Percentiles rank a stretch among this genome's conserved stretches.
Evolutionary conservation across 139 green algal species (phyloP).

Genomic region (Closterium sp.): DNA sequence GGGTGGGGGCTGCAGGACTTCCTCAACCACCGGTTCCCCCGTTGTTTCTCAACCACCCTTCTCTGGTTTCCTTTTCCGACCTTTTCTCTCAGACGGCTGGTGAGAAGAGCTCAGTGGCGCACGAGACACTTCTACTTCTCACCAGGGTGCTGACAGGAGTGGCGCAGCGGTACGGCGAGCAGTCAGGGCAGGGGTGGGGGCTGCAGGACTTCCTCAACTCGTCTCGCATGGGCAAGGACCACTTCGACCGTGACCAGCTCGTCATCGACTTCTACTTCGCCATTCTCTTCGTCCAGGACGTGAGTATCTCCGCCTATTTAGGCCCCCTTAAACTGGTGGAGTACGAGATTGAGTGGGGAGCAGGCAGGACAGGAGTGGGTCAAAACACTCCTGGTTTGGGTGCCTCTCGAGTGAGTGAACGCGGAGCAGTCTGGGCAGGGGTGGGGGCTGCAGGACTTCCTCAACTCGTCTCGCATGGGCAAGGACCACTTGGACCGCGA

Average conservation of each 20-base stretch:
- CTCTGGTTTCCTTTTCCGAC: too few species aligned
- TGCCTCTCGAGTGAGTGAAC: not conserved
- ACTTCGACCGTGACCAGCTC: slow-evolving; percentile 32
- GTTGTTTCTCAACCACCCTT: too few species aligned
- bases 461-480: slow-evolving; percentile 33
- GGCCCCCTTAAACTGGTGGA: too few species aligned
- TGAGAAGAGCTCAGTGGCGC: not conserved
- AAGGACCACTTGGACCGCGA: slow-evolving; percentile 45
- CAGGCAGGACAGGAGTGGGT: too few species aligned
- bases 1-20: slow-evolving; percentile 17
- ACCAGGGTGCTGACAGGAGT: not conserved
- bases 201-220: slow-evolving; percentile 37
- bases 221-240: slow-evolving; percentile 39
- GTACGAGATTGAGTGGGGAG: not conserved
- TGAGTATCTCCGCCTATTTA: not conserved
- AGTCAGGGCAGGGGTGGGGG: not conserved
- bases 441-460: slow-evolving; percentile 25
- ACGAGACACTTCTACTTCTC: not conserved
- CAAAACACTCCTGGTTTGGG: too few species aligned
- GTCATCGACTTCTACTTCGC: slow-evolving; percentile 39
- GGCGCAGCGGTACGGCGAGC: not conserved
- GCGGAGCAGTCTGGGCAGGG: not conserved
- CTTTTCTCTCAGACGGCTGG: not conserved
- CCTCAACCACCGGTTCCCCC: not conserved
- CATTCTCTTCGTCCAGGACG: slow-evolving; percentile 12